Evolutionary conservation across 805 yeast species (phyloP), one percentile per base, ranked within the genome.

Genomic region (Candida tammaniensis): DNA sequence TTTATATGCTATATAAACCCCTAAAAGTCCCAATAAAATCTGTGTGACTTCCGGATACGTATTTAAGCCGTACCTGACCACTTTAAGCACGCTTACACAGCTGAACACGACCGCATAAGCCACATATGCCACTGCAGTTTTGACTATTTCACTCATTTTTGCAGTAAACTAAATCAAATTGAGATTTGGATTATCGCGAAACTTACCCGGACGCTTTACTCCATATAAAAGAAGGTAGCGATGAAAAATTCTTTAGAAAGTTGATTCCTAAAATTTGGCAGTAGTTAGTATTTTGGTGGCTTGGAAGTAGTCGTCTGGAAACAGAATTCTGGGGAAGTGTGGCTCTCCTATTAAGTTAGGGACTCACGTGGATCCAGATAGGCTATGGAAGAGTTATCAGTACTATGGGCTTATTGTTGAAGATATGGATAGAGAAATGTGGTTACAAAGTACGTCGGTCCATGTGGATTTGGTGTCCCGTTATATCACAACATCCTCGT

Each of bases 41-140:
- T 41, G 34, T 3, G 57, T 47, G 12, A 38, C 37, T 20, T 48
- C 41, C 8, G 61, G 61, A 35, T 46, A 54, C 21, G 29, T 36
- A 15, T 35, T 26, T 26, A 41, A 35, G 10, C 46, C 31, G 17
- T 37, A 41, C n/a, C n/a, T n/a, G n/a, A n/a, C n/a, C n/a, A n/a
- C n/a, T n/a, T n/a, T n/a, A n/a, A n/a, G n/a, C n/a, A n/a, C n/a
- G n/a, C n/a, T n/a, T n/a, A n/a, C n/a, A n/a, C n/a, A n/a, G n/a
- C n/a, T n/a, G n/a, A n/a, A n/a, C n/a, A n/a, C n/a, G n/a, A n/a
- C n/a, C n/a, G n/a, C n/a, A n/a, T n/a, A n/a, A n/a, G n/a, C 40
- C 8, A 27, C 27, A 8, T 35, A 21, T 2, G 47, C 30, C 7
- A 36, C 21, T 3, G 34, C 38, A 17, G 27, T 27, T 15, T 38